A percentile compares a stretch with the other conserved stretches of the same genome.
These are phyloP conservation scores for Linum trigynum DNA, from an alignment of 345 rosid genomes.

Conservation along the genomic window DNA sequence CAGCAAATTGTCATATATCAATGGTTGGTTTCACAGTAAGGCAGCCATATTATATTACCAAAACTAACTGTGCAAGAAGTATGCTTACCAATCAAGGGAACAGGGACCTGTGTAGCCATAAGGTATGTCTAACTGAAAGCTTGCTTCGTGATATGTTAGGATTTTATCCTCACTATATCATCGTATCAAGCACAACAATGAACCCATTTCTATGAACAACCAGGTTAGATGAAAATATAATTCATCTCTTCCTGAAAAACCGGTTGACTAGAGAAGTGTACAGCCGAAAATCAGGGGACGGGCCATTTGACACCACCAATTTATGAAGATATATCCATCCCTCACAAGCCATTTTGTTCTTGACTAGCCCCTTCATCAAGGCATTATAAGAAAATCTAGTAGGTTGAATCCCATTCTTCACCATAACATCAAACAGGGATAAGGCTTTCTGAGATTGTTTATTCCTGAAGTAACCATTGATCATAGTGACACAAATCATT, in stretches of 20 bases:
- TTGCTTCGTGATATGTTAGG: too few relatives aligned
- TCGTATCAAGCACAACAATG: too few relatives aligned
- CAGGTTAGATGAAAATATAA: constrained; percentile 42
- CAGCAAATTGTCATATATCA: background rate
- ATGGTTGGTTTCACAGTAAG: background rate
- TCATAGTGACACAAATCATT: constrained; percentile 54
- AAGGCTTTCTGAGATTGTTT: constrained; percentile 40
- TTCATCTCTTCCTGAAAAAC: constrained; percentile 45
- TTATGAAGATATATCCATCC: constrained; percentile 53
- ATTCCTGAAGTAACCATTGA: constrained; percentile 46
- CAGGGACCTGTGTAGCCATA: too few relatives aligned
- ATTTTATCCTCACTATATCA: too few relatives aligned
- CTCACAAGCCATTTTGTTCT: constrained; percentile 40
- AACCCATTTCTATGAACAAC: constrained; percentile 6
- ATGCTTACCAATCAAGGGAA: too few relatives aligned
- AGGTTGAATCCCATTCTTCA: constrained; percentile 35
- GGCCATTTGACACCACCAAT: constrained; percentile 48
- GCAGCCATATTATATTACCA: background rate
- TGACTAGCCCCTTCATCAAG: constrained; percentile 50
- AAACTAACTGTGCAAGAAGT: background rate
- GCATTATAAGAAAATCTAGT: constrained; percentile 47
- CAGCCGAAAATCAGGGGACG: constrained; percentile 42
- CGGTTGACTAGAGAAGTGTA: constrained; percentile 43
- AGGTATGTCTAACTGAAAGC: too few relatives aligned
- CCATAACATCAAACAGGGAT: constrained; percentile 47